phyloP scores from a whole-genome alignment of 257 asterid genomes.

The Ophiorrhiza pumila region DNA sequence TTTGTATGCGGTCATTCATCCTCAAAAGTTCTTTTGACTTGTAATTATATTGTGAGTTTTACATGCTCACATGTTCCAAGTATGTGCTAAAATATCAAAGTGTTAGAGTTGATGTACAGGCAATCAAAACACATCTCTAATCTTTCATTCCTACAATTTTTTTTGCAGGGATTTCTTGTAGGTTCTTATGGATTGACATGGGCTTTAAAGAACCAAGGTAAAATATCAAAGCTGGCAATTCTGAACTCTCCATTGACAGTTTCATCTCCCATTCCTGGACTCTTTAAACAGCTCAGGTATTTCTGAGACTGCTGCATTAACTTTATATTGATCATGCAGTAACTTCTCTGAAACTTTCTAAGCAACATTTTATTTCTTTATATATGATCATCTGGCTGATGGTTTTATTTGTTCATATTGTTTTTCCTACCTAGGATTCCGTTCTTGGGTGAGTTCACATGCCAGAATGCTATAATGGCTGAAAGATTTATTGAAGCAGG shows the following conservation, averaged over 20 bases:
- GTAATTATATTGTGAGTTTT: not conserved
- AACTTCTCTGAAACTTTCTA: not conserved
- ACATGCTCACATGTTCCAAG: not conserved
- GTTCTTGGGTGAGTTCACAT: slow-evolving; percentile 81
- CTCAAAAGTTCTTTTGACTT: not conserved
- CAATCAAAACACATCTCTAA: not conserved
- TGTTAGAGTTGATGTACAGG: not conserved
- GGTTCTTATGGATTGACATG: slow-evolving; percentile 97
- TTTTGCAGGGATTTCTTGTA: slow-evolving; percentile 80
- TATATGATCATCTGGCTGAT: not conserved
- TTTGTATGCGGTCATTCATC: not conserved
- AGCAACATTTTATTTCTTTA: not conserved
- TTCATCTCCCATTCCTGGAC: slow-evolving; percentile 95
- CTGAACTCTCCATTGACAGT: slow-evolving; percentile 79
- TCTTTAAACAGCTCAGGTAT: slow-evolving; percentile 88
- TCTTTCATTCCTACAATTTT: slow-evolving; percentile 3
- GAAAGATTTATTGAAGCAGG: slow-evolving; percentile 99
- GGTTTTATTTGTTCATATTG: not conserved
- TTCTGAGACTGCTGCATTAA: slow-evolving; percentile 2
- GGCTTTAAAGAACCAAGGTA: slow-evolving; percentile 81
- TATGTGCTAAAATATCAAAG: not conserved
- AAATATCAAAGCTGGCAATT: slow-evolving; percentile 71
- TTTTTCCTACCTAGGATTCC: slow-evolving; percentile 65
- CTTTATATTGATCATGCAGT: not conserved
- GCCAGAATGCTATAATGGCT: slow-evolving; percentile 95